phyloP scores from a whole-genome alignment of 345 rosid species.

The Gossypioides kirkii region DNA sequence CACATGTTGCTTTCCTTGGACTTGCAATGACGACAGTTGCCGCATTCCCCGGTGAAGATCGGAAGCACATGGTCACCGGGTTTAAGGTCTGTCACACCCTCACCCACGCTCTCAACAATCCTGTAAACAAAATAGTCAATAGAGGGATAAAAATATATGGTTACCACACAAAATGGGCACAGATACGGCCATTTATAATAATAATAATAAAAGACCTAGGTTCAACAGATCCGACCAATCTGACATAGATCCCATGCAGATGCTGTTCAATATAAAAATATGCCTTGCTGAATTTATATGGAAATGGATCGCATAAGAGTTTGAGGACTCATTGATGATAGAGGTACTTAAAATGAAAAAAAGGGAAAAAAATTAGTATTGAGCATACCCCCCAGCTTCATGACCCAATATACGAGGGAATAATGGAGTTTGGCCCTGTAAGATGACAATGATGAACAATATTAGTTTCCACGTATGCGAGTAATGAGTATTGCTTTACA shows the following conservation, averaged over 20 bases:
- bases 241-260: no score
- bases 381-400: constrained; percentile 26
- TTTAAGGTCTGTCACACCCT: constrained; percentile 30
- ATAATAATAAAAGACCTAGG: no score
- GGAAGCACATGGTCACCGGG: constrained; percentile 44
- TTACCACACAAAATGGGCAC: no score
- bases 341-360: not conserved
- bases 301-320: no score
- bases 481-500: not conserved
- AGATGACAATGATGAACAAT: not conserved
- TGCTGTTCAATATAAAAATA: no score
- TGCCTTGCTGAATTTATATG: no score
- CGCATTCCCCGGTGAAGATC: constrained; percentile 38
- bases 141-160: not conserved
- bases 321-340: no score
- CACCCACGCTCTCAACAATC: constrained; percentile 44
- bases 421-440: constrained; percentile 22
- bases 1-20: constrained; percentile 42
- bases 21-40: constrained; percentile 29
- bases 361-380: not conserved
- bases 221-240: no score
- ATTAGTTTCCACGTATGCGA: not conserved
- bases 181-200: no score
- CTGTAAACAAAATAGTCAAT: not conserved
- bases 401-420: constrained; percentile 32